These are phyloP conservation scores for Cutaneotrichosporon sp. DNA, from an alignment of 1,284 basidiomycete species.

Conservation along the genomic window DNA sequence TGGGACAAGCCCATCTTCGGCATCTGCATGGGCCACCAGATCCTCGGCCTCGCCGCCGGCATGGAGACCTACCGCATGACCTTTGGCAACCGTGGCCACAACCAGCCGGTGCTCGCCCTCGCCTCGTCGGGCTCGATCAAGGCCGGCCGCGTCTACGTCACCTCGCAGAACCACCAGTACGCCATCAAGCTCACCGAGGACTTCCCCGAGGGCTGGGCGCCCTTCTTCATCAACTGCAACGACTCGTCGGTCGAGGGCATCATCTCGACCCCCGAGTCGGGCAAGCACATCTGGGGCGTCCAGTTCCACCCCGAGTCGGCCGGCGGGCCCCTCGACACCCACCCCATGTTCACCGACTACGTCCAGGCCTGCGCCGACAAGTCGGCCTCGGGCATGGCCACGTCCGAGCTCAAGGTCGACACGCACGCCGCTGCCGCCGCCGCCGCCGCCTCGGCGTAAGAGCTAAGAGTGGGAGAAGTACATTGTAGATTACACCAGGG, in stretches of 20 bases:
- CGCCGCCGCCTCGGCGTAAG: neutral
- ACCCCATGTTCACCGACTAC: constrained; percentile 95
- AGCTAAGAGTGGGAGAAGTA: neutral
- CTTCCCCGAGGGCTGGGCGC: constrained; percentile 93
- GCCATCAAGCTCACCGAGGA: constrained; percentile 88
- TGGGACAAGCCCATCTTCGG: constrained; percentile 96
- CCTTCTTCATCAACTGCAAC: constrained; percentile 98
- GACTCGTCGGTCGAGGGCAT: constrained; percentile 96
- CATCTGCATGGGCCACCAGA: constrained; percentile 98
- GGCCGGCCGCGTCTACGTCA: constrained; percentile 96
- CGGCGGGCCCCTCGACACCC: constrained; percentile 69
- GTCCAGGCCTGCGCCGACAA: constrained; percentile 58
- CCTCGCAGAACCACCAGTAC: constrained; percentile 90
- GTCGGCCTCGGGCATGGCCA: constrained; percentile 6
- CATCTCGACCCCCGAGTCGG: constrained; percentile 83
- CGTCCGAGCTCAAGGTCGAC: constrained; percentile 10
- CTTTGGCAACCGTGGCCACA: constrained; percentile 99
- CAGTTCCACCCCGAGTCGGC: constrained; percentile 96
- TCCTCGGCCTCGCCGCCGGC: constrained; percentile 96
- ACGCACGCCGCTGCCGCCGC: constrained; percentile 8
- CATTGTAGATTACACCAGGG: constrained; percentile 6
- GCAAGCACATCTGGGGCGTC: constrained; percentile 89
- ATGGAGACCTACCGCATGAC: constrained; percentile 81
- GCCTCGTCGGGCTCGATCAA: constrained; percentile 87
- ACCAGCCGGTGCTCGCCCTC: constrained; percentile 94